Percentiles rank a stretch among this genome's conserved stretches.
phyloP scores from a whole-genome alignment of 2,329 filamentous ascomycete genomes.

The Aspergillus pseudoterreus region DNA sequence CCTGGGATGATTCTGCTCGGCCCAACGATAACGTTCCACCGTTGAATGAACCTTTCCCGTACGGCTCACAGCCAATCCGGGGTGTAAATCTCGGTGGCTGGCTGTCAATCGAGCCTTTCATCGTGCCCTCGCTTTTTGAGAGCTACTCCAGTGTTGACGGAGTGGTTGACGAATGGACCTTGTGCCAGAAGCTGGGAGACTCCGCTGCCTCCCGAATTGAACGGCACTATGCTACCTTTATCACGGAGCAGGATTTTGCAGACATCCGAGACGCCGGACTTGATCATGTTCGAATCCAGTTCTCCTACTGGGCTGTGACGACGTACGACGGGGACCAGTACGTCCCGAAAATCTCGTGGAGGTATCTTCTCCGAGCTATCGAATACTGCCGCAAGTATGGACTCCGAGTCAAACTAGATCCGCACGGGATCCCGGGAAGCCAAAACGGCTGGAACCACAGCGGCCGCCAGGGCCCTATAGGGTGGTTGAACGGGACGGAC shows the following conservation, averaged over 20 bases:
- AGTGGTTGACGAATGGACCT: conserved; percentile 84
- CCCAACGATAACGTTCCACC: conserved; percentile 79
- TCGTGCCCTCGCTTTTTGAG: conserved; percentile 85
- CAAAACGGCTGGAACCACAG: conserved; percentile 99
- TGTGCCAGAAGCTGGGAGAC: conserved; percentile 67
- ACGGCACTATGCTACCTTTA: conserved; percentile 84
- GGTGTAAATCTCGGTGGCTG: conserved; percentile 93
- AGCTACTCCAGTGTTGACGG: conserved; percentile 57
- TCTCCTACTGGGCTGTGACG: conserved; percentile 89
- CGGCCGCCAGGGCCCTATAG: conserved; percentile 73
- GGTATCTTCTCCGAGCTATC: conserved; percentile 86
- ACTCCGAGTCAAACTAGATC: conserved; percentile 84
- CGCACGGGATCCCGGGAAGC: conserved; percentile 86
- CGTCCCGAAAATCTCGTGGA: conserved; percentile 80
- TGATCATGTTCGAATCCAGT: conserved; percentile 95
- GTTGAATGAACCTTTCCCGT: conserved; percentile 73
- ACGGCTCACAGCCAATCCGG: conserved; percentile 72
- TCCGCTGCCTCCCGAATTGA: conserved; percentile 69
- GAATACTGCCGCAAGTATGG: conserved; percentile 93
- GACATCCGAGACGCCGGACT: conserved; percentile 84
- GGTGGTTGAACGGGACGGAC: conserved; percentile 88
- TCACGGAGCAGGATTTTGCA: conserved; percentile 77
- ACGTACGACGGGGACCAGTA: conserved; percentile 86
- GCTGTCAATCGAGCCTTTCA: conserved; percentile 91
- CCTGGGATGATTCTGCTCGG: conserved; percentile 77